phyloP scores from a whole-genome alignment of 2,329 filamentous ascomycete species.

The Cordyceps sp. region DNA sequence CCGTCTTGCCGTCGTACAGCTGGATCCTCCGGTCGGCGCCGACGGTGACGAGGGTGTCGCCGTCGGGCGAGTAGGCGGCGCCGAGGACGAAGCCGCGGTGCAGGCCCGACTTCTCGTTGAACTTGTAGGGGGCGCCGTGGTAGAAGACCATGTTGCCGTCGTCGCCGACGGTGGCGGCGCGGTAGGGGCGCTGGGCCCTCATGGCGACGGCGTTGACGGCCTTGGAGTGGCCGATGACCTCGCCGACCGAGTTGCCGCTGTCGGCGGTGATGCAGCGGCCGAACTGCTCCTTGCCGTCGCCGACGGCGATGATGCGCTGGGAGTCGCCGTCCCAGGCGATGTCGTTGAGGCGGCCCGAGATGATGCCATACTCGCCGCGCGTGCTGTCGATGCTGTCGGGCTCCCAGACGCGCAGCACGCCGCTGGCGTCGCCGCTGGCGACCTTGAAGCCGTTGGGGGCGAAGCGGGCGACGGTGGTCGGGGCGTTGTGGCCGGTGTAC shows the following conservation, averaged over 20 bases:
- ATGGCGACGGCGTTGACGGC: conserved; percentile 84
- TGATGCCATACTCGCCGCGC: conserved; percentile 88
- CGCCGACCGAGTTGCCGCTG: conserved; percentile 88
- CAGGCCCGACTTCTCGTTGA: conserved; percentile 64
- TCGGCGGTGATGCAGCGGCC: conserved; percentile 91
- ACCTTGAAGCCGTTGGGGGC: conserved; percentile 89
- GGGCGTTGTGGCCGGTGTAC: conserved; percentile 78
- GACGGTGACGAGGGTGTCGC: conserved; percentile 65
- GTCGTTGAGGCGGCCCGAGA: conserved; percentile 88
- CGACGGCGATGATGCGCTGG: conserved; percentile 89
- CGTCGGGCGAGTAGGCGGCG: conserved; percentile 80
- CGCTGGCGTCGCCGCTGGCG: conserved; percentile 76
- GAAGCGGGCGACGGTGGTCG: conserved; percentile 86
- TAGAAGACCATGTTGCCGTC: conserved; percentile 84
- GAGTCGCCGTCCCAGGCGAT: conserved; percentile 96
- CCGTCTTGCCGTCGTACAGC: conserved; percentile 92
- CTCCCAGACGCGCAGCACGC: conserved; percentile 85
- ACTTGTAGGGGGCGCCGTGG: conserved; percentile 91
- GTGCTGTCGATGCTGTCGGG: conserved; percentile 69
- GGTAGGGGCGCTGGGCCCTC: conserved; percentile 74
- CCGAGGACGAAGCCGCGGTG: conserved; percentile 85
- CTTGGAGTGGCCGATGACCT: conserved; percentile 82
- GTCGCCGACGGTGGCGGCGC: conserved; percentile 81
- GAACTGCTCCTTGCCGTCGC: conserved; percentile 84
- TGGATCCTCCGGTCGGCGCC: conserved; percentile 88